Conservation (phyloP, 495 filamentous ascomycete genomes). For the Melanomma pulvis-pyrius region DNA sequence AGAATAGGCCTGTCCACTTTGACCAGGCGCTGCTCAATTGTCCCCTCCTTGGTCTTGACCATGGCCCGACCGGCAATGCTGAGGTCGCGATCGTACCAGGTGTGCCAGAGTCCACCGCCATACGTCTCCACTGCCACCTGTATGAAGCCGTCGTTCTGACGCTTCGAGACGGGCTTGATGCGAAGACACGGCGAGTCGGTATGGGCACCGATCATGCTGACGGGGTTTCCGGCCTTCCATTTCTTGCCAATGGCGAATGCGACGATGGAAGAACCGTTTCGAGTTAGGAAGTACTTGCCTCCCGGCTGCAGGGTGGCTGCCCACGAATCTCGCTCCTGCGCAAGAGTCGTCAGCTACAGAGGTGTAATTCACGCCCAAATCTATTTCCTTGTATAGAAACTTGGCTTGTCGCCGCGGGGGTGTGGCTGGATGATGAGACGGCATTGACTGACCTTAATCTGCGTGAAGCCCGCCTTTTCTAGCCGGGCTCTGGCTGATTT, state of each 20-base stretch:
- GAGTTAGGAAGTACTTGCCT: constrained; percentile 94
- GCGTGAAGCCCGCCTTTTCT: constrained; percentile 77
- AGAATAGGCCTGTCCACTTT: constrained; percentile 90
- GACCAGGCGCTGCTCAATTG: constrained; percentile 80
- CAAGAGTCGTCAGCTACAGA: background rate
- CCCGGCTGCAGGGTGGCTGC: constrained; percentile 75
- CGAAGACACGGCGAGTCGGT: constrained; percentile 91
- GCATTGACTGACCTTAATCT: constrained; percentile 64
- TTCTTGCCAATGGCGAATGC: constrained; percentile 91
- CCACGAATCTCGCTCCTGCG: constrained; percentile 86
- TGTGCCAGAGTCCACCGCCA: constrained; percentile 82
- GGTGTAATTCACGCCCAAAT: background rate
- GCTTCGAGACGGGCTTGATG: constrained; percentile 92
- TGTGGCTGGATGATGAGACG: background rate
- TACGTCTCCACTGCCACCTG: constrained; percentile 98
- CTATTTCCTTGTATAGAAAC: background rate
- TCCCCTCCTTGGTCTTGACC: constrained; percentile 72
- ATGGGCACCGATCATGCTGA: constrained; percentile 95
- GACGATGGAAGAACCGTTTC: constrained; percentile 90
- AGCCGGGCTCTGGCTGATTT: constrained; percentile 73
- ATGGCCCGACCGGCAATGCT: constrained; percentile 87
- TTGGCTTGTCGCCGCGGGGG: background rate
- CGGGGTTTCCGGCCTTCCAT: constrained; percentile 93
- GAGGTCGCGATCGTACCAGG: constrained; percentile 94
- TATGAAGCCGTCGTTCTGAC: constrained; percentile 80